Percentiles rank a stretch among this genome's conserved stretches.
phyloP scores from a whole-genome alignment of 768 basidiomycete genomes.

The Boletellus sp. region DNA sequence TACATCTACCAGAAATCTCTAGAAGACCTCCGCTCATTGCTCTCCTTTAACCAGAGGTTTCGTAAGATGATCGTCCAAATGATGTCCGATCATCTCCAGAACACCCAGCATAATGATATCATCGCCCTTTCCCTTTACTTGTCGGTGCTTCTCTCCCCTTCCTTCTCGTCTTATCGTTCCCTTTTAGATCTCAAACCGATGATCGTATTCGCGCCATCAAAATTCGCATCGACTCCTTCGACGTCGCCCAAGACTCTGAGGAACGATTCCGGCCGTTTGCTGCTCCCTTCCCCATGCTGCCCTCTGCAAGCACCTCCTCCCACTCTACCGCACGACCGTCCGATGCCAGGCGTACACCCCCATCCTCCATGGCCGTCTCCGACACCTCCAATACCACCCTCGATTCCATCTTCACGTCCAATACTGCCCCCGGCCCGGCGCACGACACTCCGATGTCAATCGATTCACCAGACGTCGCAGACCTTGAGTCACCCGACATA shows the following conservation, averaged over 20 bases:
- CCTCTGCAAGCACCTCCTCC: constrained; percentile 1
- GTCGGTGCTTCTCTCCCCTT: constrained; percentile 25
- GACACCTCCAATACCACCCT: constrained; percentile 15
- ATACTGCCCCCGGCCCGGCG: not conserved
- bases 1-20: constrained; percentile 21
- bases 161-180: not conserved
- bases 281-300: not conserved
- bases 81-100: constrained; percentile 26
- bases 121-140: constrained; percentile 38
- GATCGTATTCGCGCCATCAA: constrained; percentile 39
- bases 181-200: constrained; percentile 33
- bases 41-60: constrained; percentile 17
- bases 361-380: constrained; percentile 14
- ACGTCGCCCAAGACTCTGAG: constrained; percentile 1
- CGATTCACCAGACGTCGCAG: constrained; percentile 13
- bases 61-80: constrained; percentile 19
- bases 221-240: constrained; percentile 27
- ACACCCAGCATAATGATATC: constrained; percentile 32
- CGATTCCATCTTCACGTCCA: not conserved
- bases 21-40: constrained; percentile 27
- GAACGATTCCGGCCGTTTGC: not conserved
- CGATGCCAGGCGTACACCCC: constrained; percentile 10
- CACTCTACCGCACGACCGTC: not conserved
- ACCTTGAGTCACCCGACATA: constrained; percentile 21
- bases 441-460: constrained; percentile 3